A percentile compares a stretch with the other conserved stretches of the same genome.
Conservation (phyloP, 805 yeast species). For the Sugiyamaella americana region DNA sequence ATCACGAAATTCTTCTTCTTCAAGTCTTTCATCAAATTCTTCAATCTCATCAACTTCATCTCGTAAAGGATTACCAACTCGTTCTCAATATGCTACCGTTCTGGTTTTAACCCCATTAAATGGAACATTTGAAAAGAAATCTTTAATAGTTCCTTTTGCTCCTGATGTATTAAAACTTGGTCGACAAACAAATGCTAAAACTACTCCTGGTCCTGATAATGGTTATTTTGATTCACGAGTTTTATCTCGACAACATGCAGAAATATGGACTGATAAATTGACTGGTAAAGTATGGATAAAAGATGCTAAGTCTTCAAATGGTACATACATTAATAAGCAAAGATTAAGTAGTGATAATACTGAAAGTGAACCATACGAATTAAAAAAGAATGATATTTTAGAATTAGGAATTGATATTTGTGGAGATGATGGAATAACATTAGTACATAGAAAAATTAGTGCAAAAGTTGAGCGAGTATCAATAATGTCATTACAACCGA, state of each 20-base stretch:
- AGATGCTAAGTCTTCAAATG: conserved; percentile 89
- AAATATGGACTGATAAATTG: conserved; percentile 62
- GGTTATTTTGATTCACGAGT: conserved; percentile 95
- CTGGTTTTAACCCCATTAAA: conserved; percentile 73
- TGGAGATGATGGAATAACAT: conserved; percentile 40
- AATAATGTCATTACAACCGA: conserved; percentile 41
- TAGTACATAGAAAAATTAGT: conserved; percentile 79
- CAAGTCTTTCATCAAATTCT: not conserved
- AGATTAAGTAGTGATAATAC: conserved; percentile 56
- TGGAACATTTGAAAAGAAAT: conserved; percentile 74
- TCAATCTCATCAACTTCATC: not conserved
- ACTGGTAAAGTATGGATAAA: conserved; percentile 65
- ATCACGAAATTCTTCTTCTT: not conserved
- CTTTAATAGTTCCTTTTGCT: conserved; percentile 66
- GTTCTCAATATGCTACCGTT: conserved; percentile 37
- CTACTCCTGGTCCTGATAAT: conserved; percentile 58
- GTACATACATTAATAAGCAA: conserved; percentile 80
- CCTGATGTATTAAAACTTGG: conserved; percentile 88
- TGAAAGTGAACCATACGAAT: conserved; percentile 48
- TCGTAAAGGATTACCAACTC: conserved; percentile 7
- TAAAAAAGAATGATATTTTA: conserved; percentile 78
- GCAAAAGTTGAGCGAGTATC: conserved; percentile 73
- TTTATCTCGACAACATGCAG: conserved; percentile 89
- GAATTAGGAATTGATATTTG: conserved; percentile 86
- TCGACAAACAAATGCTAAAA: conserved; percentile 60